Percentiles rank a stretch among this genome's conserved stretches.
These are phyloP conservation scores for Aureobasidium uvarum DNA, from an alignment of 2,329 filamentous ascomycete genomes.

Conservation along the genomic window DNA sequence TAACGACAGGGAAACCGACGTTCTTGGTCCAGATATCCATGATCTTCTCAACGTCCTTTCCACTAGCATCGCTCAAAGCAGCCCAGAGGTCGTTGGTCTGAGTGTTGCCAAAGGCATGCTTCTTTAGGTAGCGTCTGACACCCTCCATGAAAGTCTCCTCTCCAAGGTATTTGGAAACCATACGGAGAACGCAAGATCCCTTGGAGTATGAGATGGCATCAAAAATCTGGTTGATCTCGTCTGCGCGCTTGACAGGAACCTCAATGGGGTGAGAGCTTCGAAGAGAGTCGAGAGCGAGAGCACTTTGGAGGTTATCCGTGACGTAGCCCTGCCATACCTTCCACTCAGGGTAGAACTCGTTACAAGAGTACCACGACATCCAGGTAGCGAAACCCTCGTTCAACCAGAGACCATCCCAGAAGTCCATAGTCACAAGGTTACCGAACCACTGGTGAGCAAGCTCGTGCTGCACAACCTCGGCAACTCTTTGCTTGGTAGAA, in stretches of 20 bases:
- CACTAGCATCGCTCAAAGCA: slow-evolving; percentile 80
- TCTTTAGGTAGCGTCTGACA: slow-evolving; percentile 85
- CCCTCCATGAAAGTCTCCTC: slow-evolving; percentile 93
- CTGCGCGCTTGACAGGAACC: slow-evolving; percentile 89
- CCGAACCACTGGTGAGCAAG: slow-evolving; percentile 98
- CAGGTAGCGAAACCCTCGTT: slow-evolving; percentile 91
- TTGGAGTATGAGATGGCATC: slow-evolving; percentile 98
- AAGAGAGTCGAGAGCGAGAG: slow-evolving; percentile 82
- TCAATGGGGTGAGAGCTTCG: slow-evolving; percentile 96
- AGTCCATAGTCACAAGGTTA: slow-evolving; percentile 96
- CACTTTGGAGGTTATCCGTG: slow-evolving; percentile 85
- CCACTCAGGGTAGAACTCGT: slow-evolving; percentile 96
- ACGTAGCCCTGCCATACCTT: slow-evolving; percentile 97
- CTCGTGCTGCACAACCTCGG: slow-evolving; percentile 95
- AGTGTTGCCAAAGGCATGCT: slow-evolving; percentile 95
- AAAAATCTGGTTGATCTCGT: slow-evolving; percentile 98
- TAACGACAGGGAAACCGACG: slow-evolving; percentile 87
- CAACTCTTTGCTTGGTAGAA: slow-evolving; percentile 85
- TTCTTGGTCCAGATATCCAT: slow-evolving; percentile 98
- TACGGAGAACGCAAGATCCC: slow-evolving; percentile 90
- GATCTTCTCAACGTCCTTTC: slow-evolving; percentile 83
- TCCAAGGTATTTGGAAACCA: slow-evolving; percentile 94
- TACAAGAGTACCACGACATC: slow-evolving; percentile 94
- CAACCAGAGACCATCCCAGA: slow-evolving; percentile 90
- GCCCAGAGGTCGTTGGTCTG: slow-evolving; percentile 88